Evolutionary conservation across 2,329 filamentous ascomycete genomes (phyloP), one percentile per base, ranked within the genome.

Genomic region (Ophiocordyceps australis): DNA sequence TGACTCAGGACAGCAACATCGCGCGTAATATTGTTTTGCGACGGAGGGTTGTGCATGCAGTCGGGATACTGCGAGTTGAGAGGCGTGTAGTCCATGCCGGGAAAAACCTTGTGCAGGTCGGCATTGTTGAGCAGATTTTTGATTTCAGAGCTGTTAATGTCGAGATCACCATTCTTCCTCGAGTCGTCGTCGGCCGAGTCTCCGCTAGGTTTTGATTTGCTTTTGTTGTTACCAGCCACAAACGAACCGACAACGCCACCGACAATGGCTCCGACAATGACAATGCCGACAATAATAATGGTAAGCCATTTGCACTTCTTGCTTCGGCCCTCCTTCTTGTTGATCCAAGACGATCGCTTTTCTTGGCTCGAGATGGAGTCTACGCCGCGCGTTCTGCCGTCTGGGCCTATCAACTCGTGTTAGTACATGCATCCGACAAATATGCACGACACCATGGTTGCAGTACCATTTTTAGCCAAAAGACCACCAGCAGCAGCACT

Each of bases 61-160:
- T 74, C 74, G 3, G 86, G 86, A 39, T 86, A 94, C 49, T 94
- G 85, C 0, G 81, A 72, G 44, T 91, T 83, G 47, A 89, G 66
- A 0, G 86, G 83, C 0, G 86, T 95, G 47, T 95, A 95, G 51
- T 94, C 86, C 53, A 95, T 80, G 15, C 83, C 86, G 0, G 83
- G 80, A 47, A 95, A 95, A 3, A 95, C 82, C 49, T 82, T 91
- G 62, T 93, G 82, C 14, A 95, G 62, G 34, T 83, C 54, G 0
- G 60, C 45, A 49, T 93, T 93, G 55, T 78, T 74, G 58, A 94
- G 60, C 10, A 95, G 59, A 4, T 61, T 59, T 55, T 91, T 65
- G 52, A 94, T 91, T 50, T 92, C 78, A 2, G 54, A 37, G 7
- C 81, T 91, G 47, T 86, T 56, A 46, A 74, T 72, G 47, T 62